These are phyloP conservation scores for Diversispora epigaea DNA, from an alignment of 192 early-diverging fungal genomes.

Conservation along the genomic window DNA sequence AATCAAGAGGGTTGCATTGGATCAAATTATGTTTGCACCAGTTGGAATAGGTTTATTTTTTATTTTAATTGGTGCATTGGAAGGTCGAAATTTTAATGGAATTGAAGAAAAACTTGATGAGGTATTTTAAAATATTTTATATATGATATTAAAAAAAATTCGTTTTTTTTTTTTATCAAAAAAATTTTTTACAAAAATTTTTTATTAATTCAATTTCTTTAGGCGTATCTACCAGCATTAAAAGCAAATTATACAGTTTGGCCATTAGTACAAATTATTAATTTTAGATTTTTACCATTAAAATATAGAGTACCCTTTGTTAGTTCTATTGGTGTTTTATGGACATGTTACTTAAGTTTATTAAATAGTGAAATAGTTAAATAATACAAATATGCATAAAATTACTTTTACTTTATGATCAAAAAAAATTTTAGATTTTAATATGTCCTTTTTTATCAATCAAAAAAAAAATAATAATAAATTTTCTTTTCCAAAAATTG, in stretches of 20 bases:
- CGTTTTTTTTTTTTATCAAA: not conserved
- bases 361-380: slow-evolving; percentile 49
- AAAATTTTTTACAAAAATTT: not conserved
- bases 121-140: slow-evolving; percentile 29
- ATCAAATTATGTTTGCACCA: slow-evolving; percentile 69
- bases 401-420: too few species aligned
- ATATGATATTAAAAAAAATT: not conserved
- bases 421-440: too few species aligned
- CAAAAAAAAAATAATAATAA: too few species aligned
- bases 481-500: too few species aligned
- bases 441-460: too few species aligned
- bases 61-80: slow-evolving; percentile 60
- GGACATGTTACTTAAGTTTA: slow-evolving; percentile 75
- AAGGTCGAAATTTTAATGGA: slow-evolving; percentile 48
- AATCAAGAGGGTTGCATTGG: slow-evolving; percentile 43
- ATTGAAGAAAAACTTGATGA: slow-evolving; percentile 60
- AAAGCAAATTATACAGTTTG: slow-evolving; percentile 71
- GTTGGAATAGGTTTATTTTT: slow-evolving; percentile 68
- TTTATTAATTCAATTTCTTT: not conserved
- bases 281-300: slow-evolving; percentile 70
- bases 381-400: too few species aligned
- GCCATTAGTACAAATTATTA: slow-evolving; percentile 71
- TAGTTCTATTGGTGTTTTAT: slow-evolving; percentile 69
- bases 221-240: slow-evolving; percentile 60
- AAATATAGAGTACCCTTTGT: slow-evolving; percentile 68